A percentile compares a stretch with the other conserved stretches of the same genome.
These are phyloP conservation scores for Wickerhamomyces queroliae DNA, from an alignment of 805 yeast species.

Conservation along the genomic window DNA sequence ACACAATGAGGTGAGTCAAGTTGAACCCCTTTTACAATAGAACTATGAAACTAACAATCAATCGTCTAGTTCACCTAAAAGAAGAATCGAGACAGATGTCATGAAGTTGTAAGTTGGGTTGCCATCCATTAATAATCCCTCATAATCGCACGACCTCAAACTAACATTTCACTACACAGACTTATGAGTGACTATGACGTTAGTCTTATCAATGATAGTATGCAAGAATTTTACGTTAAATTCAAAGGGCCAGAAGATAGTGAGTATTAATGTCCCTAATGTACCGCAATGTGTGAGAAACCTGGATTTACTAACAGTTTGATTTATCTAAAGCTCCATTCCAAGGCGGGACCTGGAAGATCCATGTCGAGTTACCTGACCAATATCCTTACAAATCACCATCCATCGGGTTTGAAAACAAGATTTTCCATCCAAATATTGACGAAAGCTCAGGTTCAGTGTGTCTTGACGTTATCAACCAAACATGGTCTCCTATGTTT, in stretches of 20 bases:
- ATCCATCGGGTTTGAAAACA: slow-evolving; percentile 87
- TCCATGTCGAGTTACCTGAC: slow-evolving; percentile 91
- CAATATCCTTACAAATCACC: slow-evolving; percentile 96
- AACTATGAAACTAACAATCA: slow-evolving; percentile 1
- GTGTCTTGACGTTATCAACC: slow-evolving; percentile 93
- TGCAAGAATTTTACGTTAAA: slow-evolving; percentile 82
- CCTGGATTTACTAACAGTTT: slow-evolving; percentile 1
- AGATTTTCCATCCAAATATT: slow-evolving; percentile 91
- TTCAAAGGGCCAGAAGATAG: slow-evolving; percentile 80
- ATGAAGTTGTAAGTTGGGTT: slow-evolving; percentile 68
- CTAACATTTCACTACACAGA: too few species aligned
- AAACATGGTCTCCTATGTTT: slow-evolving; percentile 98
- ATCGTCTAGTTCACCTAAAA: slow-evolving; percentile 23
- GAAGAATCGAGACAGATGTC: slow-evolving; percentile 84
- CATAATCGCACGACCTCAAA: background rate
- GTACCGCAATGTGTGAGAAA: background rate
- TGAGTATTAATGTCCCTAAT: slow-evolving; percentile 17
- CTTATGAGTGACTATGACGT: slow-evolving; percentile 93
- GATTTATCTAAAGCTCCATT: slow-evolving; percentile 54
- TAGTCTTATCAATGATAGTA: slow-evolving; percentile 68
- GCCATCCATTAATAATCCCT: background rate
- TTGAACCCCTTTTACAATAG: background rate
- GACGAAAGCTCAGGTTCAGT: slow-evolving; percentile 89
- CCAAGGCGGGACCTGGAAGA: slow-evolving; percentile 84
- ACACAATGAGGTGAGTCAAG: slow-evolving; percentile 3